These are phyloP conservation scores for Seiridium cupressi DNA, from an alignment of 2,329 filamentous ascomycete genomes.

Conservation along the genomic window DNA sequence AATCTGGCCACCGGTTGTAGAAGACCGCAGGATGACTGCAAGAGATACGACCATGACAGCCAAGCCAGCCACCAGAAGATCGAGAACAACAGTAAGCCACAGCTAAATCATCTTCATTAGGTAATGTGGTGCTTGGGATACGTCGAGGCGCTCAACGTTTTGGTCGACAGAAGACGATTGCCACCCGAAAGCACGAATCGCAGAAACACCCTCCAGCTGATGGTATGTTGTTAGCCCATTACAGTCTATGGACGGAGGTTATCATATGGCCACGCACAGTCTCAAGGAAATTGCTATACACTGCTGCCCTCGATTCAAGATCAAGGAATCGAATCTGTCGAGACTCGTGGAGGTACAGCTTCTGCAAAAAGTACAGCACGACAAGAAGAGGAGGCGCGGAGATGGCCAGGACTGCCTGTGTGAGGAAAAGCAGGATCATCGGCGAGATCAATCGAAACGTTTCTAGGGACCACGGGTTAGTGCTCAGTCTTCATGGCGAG, in stretches of 20 bases:
- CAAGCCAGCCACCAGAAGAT: constrained; percentile 42
- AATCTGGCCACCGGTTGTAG: constrained; percentile 17
- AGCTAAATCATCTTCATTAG: constrained; percentile 46
- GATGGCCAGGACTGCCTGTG: background rate
- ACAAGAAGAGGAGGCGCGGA: background rate
- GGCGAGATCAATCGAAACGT: background rate
- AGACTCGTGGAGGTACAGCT: constrained; percentile 4
- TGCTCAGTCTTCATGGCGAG: constrained; percentile 27
- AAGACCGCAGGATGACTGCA: constrained; percentile 24
- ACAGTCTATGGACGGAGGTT: background rate
- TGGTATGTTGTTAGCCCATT: background rate
- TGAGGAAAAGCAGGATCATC: background rate
- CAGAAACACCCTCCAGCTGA: constrained; percentile 1
- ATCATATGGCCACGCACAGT: constrained; percentile 7
- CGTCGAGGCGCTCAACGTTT: background rate
- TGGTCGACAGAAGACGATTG: background rate
- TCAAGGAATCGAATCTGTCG: constrained; percentile 6
- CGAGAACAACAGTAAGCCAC: constrained; percentile 47
- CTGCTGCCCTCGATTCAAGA: constrained; percentile 1
- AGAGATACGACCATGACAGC: constrained; percentile 39
- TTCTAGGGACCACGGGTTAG: constrained; percentile 23
- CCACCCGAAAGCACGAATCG: background rate
- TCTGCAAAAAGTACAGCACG: constrained; percentile 3
- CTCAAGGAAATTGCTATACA: constrained; percentile 2
- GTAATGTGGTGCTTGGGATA: constrained; percentile 19